A percentile compares a stretch with the other conserved stretches of the same genome.
phyloP scores from a whole-genome alignment of 768 basidiomycete genomes.

The Mycena galericulata region DNA sequence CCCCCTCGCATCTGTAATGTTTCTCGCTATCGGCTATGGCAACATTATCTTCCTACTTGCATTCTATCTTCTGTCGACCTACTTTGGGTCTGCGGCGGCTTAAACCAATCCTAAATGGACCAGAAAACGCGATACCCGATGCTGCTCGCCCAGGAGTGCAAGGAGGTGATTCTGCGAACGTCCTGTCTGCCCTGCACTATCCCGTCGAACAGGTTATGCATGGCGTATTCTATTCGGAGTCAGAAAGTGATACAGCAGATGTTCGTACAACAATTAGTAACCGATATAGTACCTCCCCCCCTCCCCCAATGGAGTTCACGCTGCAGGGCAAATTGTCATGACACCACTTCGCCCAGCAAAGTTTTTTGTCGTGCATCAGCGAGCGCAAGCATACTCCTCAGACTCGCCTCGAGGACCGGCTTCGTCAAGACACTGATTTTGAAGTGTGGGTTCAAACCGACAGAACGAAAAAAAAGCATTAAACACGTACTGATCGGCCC shows the following conservation, averaged over 20 bases:
- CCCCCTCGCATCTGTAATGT: too few species aligned
- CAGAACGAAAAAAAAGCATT: background rate
- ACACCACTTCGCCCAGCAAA: constrained; percentile 4
- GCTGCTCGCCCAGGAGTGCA: too few species aligned
- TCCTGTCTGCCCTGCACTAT: too few species aligned
- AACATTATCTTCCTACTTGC: too few species aligned
- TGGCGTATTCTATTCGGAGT: too few species aligned
- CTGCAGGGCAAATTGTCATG: background rate
- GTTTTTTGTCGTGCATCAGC: constrained; percentile 36
- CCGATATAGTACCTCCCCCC: background rate
- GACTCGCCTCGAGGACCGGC: constrained; percentile 64
- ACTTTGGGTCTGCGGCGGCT: too few species aligned
- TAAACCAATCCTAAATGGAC: too few species aligned
- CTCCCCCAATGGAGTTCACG: background rate
- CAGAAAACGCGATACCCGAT: too few species aligned
- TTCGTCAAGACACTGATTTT: constrained; percentile 75
- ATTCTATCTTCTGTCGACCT: too few species aligned
- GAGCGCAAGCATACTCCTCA: constrained; percentile 43
- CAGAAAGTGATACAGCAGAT: constrained; percentile 17
- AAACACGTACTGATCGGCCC: constrained; percentile 69
- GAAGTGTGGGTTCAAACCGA: background rate
- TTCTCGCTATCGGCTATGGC: too few species aligned
- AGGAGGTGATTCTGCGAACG: too few species aligned
- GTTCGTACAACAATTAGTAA: constrained; percentile 20
- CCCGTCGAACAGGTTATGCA: too few species aligned